Base-by-base conservation (phyloP, 306 rosid species). In the Cicer judaicum region DNA sequence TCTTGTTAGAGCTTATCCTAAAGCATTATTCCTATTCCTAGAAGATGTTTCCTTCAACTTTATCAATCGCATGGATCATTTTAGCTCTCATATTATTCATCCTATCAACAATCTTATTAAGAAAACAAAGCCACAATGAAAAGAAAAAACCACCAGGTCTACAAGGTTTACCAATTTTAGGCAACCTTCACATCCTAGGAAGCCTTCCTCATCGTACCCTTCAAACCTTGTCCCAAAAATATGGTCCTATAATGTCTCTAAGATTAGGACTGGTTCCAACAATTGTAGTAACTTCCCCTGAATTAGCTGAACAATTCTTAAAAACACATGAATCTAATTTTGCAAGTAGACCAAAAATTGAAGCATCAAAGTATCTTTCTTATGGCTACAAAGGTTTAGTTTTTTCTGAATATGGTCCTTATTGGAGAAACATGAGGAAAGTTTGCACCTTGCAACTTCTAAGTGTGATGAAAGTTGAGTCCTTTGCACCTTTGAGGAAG, bases 201-300 rank as follows among this genome's bases (percentile, higher is more conserved):
- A 29, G 18, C 19, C 80, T 70, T 7, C 85, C 88, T 29, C 75
- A 82, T 56, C 79, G 81, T 4, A 62, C 48, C 3, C 87, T 85
- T 75, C 82, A 82, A 24, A 7, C 78, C 61, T 38, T 82, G 13
- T 87, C 91, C 50, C 59, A n/a, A 59, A 69, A 44, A 65, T 68
- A 87, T 69, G 91, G 91, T 1, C 81, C 87, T 34, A 64, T 85
- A 34, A 85, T 87, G 91, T 78, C 75, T 50, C 38, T 82, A 2
- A 56, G 80, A 11, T 57, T 87, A 3, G 89, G 85, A 47, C 72
- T 52, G 13, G 82, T 74, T 1, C 80, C 80, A 19, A 2, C 84
- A 55, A 54, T 87, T 13, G 84, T 82, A 47, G 36, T 85, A 36
- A 78, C 89, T 0, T 85, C 91, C 40, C 73, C 91, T 8, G 66